phyloP scores from a whole-genome alignment of 805 yeast genomes.

The Vanderwaltozyma verrucispora region DNA sequence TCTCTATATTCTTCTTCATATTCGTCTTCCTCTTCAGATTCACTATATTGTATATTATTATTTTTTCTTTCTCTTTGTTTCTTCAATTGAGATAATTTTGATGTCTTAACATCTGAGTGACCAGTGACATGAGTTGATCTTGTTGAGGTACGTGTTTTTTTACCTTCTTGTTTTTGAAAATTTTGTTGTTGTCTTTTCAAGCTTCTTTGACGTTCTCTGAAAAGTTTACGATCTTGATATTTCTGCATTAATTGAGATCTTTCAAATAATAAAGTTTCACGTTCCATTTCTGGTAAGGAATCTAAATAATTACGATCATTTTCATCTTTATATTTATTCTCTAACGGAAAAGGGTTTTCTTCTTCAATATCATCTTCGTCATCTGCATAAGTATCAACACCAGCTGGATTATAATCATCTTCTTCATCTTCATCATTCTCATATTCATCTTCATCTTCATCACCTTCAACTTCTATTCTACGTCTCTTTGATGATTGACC shows the following conservation, averaged over 20 bases:
- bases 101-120: constrained; percentile 31
- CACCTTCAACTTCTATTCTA: constrained; percentile 24
- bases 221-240: constrained; percentile 70
- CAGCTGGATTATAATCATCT: constrained; percentile 32
- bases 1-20: constrained; percentile 35
- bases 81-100: constrained; percentile 61
- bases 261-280: constrained; percentile 85
- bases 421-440: constrained; percentile 32
- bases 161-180: constrained; percentile 18
- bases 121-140: constrained; percentile 33
- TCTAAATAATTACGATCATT: constrained; percentile 57
- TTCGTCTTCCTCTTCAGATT: constrained; percentile 36
- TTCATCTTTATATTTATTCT: constrained; percentile 81
- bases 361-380: constrained; percentile 33
- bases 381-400: constrained; percentile 17
- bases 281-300: constrained; percentile 77
- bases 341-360: constrained; percentile 80
- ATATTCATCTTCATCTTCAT: constrained; percentile 31
- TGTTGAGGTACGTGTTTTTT: constrained; percentile 22
- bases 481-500: constrained; percentile 26
- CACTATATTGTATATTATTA: constrained; percentile 32
- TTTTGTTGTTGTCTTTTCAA: constrained; percentile 18
- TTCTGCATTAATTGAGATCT: constrained; percentile 88
- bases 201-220: constrained; percentile 70
- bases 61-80: constrained; percentile 62